Evolutionary conservation across 208 protist genomes (phyloP).

Genomic region (Wallacemonas rigidus): DNA sequence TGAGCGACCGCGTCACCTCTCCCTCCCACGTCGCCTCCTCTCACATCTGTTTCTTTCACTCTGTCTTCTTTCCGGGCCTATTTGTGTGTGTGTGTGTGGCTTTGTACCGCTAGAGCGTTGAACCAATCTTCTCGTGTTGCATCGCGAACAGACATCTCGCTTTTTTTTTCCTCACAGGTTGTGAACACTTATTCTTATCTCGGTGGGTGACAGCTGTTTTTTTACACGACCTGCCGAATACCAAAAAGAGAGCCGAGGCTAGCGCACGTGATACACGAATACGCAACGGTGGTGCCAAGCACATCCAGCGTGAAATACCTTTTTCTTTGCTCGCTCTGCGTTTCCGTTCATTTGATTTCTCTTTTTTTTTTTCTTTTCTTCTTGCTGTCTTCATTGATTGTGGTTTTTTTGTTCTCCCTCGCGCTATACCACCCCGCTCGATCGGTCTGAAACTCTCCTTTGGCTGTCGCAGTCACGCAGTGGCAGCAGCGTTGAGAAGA

Average conservation of each 20-base stretch:
- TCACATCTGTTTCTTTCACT: constrained; percentile 23
- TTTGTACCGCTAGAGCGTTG: neutral
- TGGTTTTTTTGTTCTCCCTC: constrained; percentile 4
- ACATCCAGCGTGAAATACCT: no score
- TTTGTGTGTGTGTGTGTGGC: neutral
- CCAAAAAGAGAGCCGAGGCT: neutral
- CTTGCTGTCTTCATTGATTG: neutral
- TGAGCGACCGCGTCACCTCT: neutral
- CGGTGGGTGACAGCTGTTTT: neutral
- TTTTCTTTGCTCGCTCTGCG: no score
- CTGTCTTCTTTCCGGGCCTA: neutral
- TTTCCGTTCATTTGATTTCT: constrained; percentile 4
- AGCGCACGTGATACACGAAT: neutral
- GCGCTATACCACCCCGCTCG: no score
- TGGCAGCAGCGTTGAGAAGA: no score
- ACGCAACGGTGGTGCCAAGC: neutral
- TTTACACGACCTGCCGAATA: neutral
- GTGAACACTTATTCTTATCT: no score
- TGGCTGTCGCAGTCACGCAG: no score
- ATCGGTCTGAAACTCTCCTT: no score
- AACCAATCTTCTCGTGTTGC: constrained; percentile 10
- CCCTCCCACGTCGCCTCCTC: constrained; percentile 3
- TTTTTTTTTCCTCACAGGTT: no score
- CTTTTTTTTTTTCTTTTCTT: constrained; percentile 15
- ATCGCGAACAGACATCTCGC: neutral